Conservation (phyloP, 306 rosid genomes). For the Medicago arabica region DNA sequence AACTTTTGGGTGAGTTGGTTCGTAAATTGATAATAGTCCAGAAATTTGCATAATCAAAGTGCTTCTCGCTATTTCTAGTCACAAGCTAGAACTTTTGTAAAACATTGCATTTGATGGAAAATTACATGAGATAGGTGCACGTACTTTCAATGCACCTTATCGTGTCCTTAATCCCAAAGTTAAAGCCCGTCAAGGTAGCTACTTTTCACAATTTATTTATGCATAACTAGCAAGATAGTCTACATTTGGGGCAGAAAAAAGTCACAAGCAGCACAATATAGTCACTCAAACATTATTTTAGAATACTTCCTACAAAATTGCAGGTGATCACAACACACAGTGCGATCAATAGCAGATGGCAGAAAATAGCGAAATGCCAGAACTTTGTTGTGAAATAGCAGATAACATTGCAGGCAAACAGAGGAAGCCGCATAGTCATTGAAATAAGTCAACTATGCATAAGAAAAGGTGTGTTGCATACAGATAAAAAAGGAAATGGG, state of each 20-base stretch:
- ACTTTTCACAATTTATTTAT: constrained; percentile 21
- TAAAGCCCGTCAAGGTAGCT: neutral
- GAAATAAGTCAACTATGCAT: too few species aligned
- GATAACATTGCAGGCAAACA: too few species aligned
- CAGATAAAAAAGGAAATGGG: too few species aligned
- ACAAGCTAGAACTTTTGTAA: constrained; percentile 10
- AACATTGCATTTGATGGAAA: constrained; percentile 29
- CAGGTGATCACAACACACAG: constrained; percentile 11
- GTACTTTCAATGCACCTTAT: constrained; percentile 21
- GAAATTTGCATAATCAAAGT: constrained; percentile 7
- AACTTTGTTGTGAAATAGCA: too few species aligned
- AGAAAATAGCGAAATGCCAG: too few species aligned
- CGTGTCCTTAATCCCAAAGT: constrained; percentile 6
- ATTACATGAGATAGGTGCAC: constrained; percentile 12
- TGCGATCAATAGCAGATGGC: too few species aligned
- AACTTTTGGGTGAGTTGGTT: neutral
- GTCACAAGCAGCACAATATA: constrained; percentile 2
- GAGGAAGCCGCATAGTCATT: too few species aligned
- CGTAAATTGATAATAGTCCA: constrained; percentile 1
- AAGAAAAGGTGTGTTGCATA: too few species aligned
- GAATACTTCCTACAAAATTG: constrained; percentile 17
- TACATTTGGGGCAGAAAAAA: constrained; percentile 6
- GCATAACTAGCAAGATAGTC: constrained; percentile 7
- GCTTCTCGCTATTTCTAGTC: neutral
- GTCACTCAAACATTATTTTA: constrained; percentile 8